These are phyloP conservation scores for Lecanoromycetidae sp. DNA, from an alignment of 2,329 filamentous ascomycete species.

Conservation along the genomic window DNA sequence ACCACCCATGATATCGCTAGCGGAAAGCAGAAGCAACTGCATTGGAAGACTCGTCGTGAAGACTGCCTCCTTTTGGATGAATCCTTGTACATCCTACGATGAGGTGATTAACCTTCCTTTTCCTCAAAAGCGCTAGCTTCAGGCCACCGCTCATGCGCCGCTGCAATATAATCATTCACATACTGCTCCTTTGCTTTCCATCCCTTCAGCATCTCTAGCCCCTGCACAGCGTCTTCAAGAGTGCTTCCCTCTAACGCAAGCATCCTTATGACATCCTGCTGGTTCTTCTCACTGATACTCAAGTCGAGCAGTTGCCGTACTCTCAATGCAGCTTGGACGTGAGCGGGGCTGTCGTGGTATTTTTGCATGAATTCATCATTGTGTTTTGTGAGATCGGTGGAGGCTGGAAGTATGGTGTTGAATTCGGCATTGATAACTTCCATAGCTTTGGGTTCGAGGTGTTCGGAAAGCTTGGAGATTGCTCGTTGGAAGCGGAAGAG, in stretches of 20 bases:
- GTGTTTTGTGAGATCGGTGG: constrained; percentile 46
- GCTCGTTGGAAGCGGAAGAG: constrained; percentile 55
- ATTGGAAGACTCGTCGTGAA: too few relatives aligned
- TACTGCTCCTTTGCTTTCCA: constrained; percentile 44
- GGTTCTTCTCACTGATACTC: constrained; percentile 43
- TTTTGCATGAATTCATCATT: constrained; percentile 55
- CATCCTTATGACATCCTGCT: constrained; percentile 51
- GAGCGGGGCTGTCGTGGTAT: constrained; percentile 49
- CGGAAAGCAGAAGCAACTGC: too few relatives aligned
- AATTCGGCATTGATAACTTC: constrained; percentile 61
- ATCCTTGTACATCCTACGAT: too few relatives aligned
- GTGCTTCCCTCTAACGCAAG: constrained; percentile 41
- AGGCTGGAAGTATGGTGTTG: constrained; percentile 44
- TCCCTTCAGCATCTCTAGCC: constrained; percentile 39
- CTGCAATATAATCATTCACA: constrained; percentile 19
- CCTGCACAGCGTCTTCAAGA: constrained; percentile 45
- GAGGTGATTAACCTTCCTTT: background rate
- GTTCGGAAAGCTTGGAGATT: constrained; percentile 43
- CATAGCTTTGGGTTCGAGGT: constrained; percentile 52
- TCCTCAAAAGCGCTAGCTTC: constrained; percentile 16
- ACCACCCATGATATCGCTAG: too few relatives aligned
- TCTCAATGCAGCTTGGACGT: constrained; percentile 53
- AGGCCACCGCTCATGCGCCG: constrained; percentile 16
- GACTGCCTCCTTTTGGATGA: too few relatives aligned
- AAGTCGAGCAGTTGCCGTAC: constrained; percentile 47